A percentile compares a stretch with the other conserved stretches of the same genome.
These are phyloP conservation scores for Eucalyptus caleyi DNA, from an alignment of 345 rosid species.

Conservation along the genomic window DNA sequence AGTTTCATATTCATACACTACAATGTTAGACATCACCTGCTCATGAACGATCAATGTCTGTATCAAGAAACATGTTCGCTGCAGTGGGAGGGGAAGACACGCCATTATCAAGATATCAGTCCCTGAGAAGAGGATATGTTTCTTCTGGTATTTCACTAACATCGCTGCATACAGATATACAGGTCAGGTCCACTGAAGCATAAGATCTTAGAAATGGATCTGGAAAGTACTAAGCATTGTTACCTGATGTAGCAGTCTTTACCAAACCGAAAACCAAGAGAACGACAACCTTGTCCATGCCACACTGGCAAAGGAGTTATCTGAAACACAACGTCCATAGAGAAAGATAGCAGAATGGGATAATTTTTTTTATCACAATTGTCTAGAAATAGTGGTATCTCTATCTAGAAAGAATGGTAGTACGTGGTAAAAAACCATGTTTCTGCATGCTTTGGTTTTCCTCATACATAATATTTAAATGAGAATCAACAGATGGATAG, in stretches of 20 bases:
- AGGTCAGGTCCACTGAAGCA: not conserved
- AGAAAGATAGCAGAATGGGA: not conserved
- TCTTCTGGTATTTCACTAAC: slow-evolving; percentile 85
- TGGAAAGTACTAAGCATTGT: not conserved
- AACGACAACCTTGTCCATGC: slow-evolving; percentile 77
- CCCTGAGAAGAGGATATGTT: slow-evolving; percentile 68
- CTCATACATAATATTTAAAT: not conserved
- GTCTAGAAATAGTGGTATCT: not conserved
- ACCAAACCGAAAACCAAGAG: slow-evolving; percentile 84
- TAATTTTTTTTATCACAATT: not conserved
- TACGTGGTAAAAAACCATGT: not conserved
- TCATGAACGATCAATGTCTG: not conserved
- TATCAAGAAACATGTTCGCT: not conserved
- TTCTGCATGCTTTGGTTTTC: not conserved
- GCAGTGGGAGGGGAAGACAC: not conserved
- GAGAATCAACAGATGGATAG: not conserved
- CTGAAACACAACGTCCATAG: slow-evolving; percentile 20
- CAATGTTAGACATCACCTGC: not conserved
- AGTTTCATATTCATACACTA: not conserved
- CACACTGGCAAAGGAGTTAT: slow-evolving; percentile 83
- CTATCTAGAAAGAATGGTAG: not conserved
- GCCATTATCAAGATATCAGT: slow-evolving; percentile 67
- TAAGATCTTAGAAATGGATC: not conserved
- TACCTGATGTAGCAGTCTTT: slow-evolving; percentile 82
- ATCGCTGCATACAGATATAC: slow-evolving; percentile 36